These are phyloP conservation scores for Lodderomyces orthopsilosis DNA, from an alignment of 1,139 yeast species.

Conservation along the genomic window DNA sequence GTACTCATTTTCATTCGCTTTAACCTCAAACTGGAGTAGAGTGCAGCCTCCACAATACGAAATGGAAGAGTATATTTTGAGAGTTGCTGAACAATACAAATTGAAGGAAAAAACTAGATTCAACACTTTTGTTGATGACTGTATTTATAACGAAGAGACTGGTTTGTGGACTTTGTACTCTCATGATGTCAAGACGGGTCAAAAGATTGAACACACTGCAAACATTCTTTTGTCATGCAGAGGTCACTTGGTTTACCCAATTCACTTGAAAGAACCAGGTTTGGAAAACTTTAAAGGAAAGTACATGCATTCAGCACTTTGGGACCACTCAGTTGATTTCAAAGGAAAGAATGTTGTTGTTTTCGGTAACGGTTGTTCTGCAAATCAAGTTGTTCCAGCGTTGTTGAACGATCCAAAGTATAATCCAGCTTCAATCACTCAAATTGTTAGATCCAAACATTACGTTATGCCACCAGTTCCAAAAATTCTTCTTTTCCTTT, in stretches of 20 bases:
- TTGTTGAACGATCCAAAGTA: slow-evolving; percentile 24
- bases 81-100: slow-evolving; percentile 35
- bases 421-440: slow-evolving; percentile 30
- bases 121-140: slow-evolving; percentile 26
- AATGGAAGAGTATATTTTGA: slow-evolving; percentile 44
- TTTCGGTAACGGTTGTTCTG: slow-evolving; percentile 47
- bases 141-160: slow-evolving; percentile 29
- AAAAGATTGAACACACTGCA: slow-evolving; percentile 24
- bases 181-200: slow-evolving; percentile 35
- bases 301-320: slow-evolving; percentile 48
- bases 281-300: slow-evolving; percentile 42
- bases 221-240: slow-evolving; percentile 32
- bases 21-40: slow-evolving; percentile 44
- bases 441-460: slow-evolving; percentile 38
- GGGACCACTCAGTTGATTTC: slow-evolving; percentile 45
- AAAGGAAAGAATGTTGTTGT: slow-evolving; percentile 35
- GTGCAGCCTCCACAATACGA: slow-evolving; percentile 49
- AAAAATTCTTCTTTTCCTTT: slow-evolving; percentile 18
- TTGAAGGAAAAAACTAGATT: slow-evolving; percentile 30
- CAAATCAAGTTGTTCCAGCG: slow-evolving; percentile 40
- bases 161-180: slow-evolving; percentile 37
- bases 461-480: slow-evolving; percentile 43
- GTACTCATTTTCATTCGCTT: slow-evolving; percentile 41
- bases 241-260: slow-evolving; percentile 42
- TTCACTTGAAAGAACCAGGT: slow-evolving; percentile 30